phyloP scores from a whole-genome alignment of 495 filamentous ascomycete genomes.

The Xylaria sp. region DNA sequence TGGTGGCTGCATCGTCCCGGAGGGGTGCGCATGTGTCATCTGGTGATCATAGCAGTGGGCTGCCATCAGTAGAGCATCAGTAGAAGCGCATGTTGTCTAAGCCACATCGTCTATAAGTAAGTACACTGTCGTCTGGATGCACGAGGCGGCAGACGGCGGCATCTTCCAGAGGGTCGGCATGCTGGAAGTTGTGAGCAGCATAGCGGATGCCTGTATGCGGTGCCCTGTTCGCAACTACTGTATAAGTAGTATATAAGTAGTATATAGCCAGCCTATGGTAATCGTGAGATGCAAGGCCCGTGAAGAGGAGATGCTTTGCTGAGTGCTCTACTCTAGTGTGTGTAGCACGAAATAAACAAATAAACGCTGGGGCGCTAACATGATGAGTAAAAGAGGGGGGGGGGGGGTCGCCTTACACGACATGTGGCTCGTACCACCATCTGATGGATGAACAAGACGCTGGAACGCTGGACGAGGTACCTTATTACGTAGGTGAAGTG shows the following conservation, averaged over 20 bases:
- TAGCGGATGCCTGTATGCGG: not conserved
- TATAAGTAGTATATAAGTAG: not conserved
- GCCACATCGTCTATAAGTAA: constrained; percentile 7
- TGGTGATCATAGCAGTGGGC: constrained; percentile 9
- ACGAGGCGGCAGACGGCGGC: not conserved
- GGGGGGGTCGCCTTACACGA: not conserved
- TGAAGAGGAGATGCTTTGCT: constrained; percentile 19
- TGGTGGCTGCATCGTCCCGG: constrained; percentile 4
- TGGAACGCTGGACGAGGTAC: too few relatives aligned
- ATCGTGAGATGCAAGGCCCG: constrained; percentile 14
- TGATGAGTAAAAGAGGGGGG: constrained; percentile 17
- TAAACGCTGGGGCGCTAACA: constrained; percentile 4
- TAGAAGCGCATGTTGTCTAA: not conserved
- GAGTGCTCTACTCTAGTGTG: not conserved
- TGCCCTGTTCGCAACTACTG: not conserved
- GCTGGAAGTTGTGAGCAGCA: not conserved
- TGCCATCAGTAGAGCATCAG: constrained; percentile 1
- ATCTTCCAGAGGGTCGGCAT: not conserved
- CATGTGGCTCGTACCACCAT: constrained; percentile 9
- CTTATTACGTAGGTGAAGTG: too few relatives aligned
- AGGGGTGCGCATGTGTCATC: constrained; percentile 9
- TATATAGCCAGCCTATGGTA: too few relatives aligned
- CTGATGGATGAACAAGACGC: too few relatives aligned
- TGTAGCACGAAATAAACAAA: not conserved
- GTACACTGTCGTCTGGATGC: not conserved